A percentile compares a stretch with the other conserved stretches of the same genome.
Evolutionary conservation across 2,329 filamentous ascomycete genomes (phyloP).

Genomic region (Fusarium sp.): DNA sequence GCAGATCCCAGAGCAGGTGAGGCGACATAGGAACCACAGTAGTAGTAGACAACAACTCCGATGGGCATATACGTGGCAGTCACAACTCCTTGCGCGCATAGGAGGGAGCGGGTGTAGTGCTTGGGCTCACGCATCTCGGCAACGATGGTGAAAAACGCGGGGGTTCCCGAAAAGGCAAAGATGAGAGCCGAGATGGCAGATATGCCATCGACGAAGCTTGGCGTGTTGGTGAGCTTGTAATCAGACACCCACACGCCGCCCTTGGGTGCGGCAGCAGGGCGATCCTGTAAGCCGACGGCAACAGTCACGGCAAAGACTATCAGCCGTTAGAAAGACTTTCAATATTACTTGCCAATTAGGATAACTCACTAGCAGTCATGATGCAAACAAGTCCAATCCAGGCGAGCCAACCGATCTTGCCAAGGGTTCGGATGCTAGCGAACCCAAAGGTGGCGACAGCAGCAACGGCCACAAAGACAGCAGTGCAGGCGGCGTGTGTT

Average conservation of each 20-base stretch:
- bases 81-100: slow-evolving; percentile 44
- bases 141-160: slow-evolving; percentile 49
- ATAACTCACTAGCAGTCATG: slow-evolving; percentile 41
- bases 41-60: slow-evolving; percentile 58
- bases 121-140: slow-evolving; percentile 51
- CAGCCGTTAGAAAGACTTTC: neutral
- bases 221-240: slow-evolving; percentile 45
- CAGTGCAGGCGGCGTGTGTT: slow-evolving; percentile 53
- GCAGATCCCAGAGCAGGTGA: slow-evolving; percentile 61
- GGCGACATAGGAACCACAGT: slow-evolving; percentile 58
- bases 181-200: slow-evolving; percentile 49
- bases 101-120: slow-evolving; percentile 44
- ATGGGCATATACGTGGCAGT: slow-evolving; percentile 50
- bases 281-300: slow-evolving; percentile 47
- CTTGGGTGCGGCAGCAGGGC: slow-evolving; percentile 41
- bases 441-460: slow-evolving; percentile 44
- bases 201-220: slow-evolving; percentile 47
- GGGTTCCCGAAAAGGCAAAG: slow-evolving; percentile 54
- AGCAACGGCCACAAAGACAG: slow-evolving; percentile 52
- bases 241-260: slow-evolving; percentile 42
- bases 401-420: slow-evolving; percentile 48
- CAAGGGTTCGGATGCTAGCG: slow-evolving; percentile 48
- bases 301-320: slow-evolving; percentile 44
- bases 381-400: slow-evolving; percentile 48
- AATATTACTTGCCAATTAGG: neutral